Evolutionary conservation across 805 yeast genomes (phyloP), one percentile per base, ranked within the genome.

Genomic region (Wickerhamomyces kurtzmanii): DNA sequence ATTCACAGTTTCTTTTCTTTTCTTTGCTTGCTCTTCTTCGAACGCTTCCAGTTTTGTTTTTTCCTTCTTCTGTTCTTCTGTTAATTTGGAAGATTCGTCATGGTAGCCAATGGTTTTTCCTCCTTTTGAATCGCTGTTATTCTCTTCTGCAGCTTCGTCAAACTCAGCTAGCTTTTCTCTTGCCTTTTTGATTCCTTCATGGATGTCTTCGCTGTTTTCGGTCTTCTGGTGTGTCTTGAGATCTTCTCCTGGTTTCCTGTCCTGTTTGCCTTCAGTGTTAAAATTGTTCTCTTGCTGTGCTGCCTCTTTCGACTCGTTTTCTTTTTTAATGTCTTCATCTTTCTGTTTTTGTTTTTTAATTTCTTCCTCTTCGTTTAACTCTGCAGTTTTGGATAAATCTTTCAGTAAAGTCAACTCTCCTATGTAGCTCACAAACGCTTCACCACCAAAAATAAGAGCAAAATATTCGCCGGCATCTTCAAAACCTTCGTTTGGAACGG

Each of bases 401-500:
- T 72, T 74, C 46, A 91, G 53, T 49, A 87, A 62, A 17, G 86
- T 71, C 36, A 86, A 57, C 49, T 91, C 95, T 5, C 98, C 98
- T 42, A 89, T 83, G 66, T 86, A 78, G 27, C 78, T 76, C 19
- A 63, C 68, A 53, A 87, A 86, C 2, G 91, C 93, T 31, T 81
- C 94, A 27, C 96, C 96, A 24, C 96, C 96, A 53, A 86, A 77
- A 33, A 78, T 76, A 58, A 66, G 66, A 4, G 77, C 63, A 48
- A 77, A 78, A 41, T 75, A 74, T 45, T 77, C 85, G 23, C 71
- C 62, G 3, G 89, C 82, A 49, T 80, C 89, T 40, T 75, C 84
- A 43, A 77, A 77, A 4, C 84, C 85, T 36, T 76, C 82, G 28
- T 60, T 62, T 1, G 82, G 80, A 17, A 76, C 70, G 11, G 80